phyloP scores from a whole-genome alignment of 2,329 filamentous ascomycete genomes.

The Pyricularia sp. region DNA sequence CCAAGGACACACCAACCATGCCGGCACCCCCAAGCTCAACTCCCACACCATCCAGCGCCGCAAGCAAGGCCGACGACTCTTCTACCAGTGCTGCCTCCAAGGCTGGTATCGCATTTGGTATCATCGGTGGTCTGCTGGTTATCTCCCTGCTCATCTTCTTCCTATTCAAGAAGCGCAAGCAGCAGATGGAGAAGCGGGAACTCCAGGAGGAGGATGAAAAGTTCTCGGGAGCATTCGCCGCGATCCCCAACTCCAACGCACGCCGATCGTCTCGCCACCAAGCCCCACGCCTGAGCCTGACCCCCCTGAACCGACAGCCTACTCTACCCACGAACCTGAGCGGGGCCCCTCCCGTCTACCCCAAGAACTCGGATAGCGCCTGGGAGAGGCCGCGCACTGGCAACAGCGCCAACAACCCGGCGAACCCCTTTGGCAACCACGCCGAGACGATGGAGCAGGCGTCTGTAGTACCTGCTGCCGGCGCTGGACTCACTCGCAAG shows the following conservation, averaged over 20 bases:
- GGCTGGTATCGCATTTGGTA: slow-evolving; percentile 78
- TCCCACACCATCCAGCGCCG: slow-evolving; percentile 13
- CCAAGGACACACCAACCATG: neutral
- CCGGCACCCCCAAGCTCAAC: neutral
- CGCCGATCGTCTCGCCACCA: slow-evolving; percentile 23
- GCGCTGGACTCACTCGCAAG: slow-evolving; percentile 38
- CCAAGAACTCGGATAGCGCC: slow-evolving; percentile 18
- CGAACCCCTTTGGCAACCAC: slow-evolving; percentile 64
- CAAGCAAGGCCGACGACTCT: neutral
- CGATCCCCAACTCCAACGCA: slow-evolving; percentile 1
- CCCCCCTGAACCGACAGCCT: slow-evolving; percentile 44
- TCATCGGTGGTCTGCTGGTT: slow-evolving; percentile 59
- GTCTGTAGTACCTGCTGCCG: slow-evolving; percentile 26
- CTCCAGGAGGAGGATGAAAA: slow-evolving; percentile 55
- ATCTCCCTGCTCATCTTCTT: slow-evolving; percentile 63
- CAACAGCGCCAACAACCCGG: slow-evolving; percentile 29
- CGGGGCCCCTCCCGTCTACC: neutral
- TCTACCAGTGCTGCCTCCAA: slow-evolving; percentile 38
- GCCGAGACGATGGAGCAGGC: slow-evolving; percentile 35
- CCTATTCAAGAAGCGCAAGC: slow-evolving; percentile 60
- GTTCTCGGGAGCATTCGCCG: slow-evolving; percentile 15
- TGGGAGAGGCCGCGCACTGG: slow-evolving; percentile 37
- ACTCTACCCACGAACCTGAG: neutral
- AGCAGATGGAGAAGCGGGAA: slow-evolving; percentile 45
- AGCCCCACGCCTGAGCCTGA: slow-evolving; percentile 75